phyloP scores from a whole-genome alignment of 169 alveolate genomes.

The Hepatocystis sp. region DNA sequence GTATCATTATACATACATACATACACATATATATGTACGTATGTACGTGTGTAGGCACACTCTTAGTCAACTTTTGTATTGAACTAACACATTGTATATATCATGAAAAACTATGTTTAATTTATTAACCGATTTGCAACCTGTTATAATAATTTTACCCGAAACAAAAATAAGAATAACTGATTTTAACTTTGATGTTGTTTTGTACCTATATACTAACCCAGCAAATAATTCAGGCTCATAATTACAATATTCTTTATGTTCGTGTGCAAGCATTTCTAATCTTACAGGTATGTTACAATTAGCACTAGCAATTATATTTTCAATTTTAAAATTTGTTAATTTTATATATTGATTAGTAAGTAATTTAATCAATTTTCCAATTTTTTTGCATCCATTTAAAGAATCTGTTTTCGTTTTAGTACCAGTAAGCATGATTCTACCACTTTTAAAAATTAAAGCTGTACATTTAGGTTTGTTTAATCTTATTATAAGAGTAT shows the following conservation, averaged over 20 bases:
- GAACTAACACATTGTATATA: conserved; percentile 92
- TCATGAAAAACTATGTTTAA: conserved; percentile 91
- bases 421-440: conserved; percentile 98
- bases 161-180: conserved; percentile 97
- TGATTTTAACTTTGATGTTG: conserved; percentile 90
- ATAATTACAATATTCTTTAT: conserved; percentile 93
- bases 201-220: conserved; percentile 80
- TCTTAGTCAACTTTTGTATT: conserved; percentile 89
- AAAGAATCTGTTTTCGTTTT: conserved; percentile 93
- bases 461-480: conserved; percentile 98
- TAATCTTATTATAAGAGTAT: conserved; percentile 97
- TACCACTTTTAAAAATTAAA: conserved; percentile 95
- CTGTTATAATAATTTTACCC: conserved; percentile 99
- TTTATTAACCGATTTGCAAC: conserved; percentile 96
- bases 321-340: conserved; percentile 95
- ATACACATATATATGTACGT: no score
- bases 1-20: no score
- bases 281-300: conserved; percentile 97
- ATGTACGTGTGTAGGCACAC: no score
- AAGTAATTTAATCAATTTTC: conserved; percentile 94
- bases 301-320: conserved; percentile 98
- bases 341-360: conserved; percentile 88
- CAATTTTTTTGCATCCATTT: conserved; percentile 96
- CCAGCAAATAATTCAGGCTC: conserved; percentile 99
- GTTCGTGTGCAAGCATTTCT: conserved; percentile 95